Base-by-base conservation (phyloP, 805 yeast genomes). In the Ogataea kodamae region DNA sequence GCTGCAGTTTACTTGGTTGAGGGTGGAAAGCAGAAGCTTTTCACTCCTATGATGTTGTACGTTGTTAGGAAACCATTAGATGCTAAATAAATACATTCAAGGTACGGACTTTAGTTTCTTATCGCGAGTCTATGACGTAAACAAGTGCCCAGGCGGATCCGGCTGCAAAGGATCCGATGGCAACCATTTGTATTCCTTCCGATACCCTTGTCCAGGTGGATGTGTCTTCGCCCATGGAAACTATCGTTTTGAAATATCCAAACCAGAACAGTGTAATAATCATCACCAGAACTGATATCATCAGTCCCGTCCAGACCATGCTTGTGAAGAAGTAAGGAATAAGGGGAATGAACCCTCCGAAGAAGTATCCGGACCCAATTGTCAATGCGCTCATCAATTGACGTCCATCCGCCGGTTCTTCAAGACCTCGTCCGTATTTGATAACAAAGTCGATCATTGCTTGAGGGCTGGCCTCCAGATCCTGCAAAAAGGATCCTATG, bases 41-140 rank as follows among this genome's bases (percentile, higher is more conserved):
- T 92, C 69, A 90, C 97, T 24, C 98, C 98, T 54, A 92, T 92
- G 98, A 84, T 87, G 92, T 72, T 92, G 59, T 90, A 79, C 59
- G 76, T 92, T 47, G 88, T 76, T 50, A 81, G 76, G 68, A 90
- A 90, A 68, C 97, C 97, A 46, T 58, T 62, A 37, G 31, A 23
- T 29, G 37, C 35, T 22, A 29, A 38, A 28, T 25, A 33, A 19
- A 38, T 29, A 30, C 26, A 33, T 24, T 37, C 22, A 18, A 3
- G 25, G 28, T 22, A 16, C n/a, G 25, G 14, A 9, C 22, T 13
- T 5, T 6, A 5, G 10, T 15, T 19, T 8, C 18, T 28, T 22
- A 28, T 16, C 36, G 24, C 22, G 38, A 39, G 28, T 80, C 96
- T 41, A 90, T 78, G 44, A 81, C 58, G 56, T 78, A 81, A 20